phyloP scores from a whole-genome alignment of 306 rosid species.

The Macrotyloma uniflorum region DNA sequence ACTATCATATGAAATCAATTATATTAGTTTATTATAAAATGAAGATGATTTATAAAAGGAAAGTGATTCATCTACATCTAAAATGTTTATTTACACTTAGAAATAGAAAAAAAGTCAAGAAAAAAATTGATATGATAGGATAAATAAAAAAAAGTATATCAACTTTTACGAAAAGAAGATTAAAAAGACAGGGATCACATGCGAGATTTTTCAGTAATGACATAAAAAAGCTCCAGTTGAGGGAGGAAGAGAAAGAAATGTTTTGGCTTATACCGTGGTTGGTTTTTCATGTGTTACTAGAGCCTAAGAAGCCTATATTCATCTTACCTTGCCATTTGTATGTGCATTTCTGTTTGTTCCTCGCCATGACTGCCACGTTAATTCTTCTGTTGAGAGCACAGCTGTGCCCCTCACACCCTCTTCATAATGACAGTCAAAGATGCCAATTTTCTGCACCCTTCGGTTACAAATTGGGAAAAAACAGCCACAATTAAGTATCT shows the following conservation, averaged over 20 bases:
- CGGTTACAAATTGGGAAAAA: neutral
- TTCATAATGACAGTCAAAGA: slow-evolving; percentile 50
- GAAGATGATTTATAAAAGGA: neutral
- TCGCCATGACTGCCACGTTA: slow-evolving; percentile 55
- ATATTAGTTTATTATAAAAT: too few species aligned
- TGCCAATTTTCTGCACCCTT: neutral
- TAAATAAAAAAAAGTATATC: too few species aligned
- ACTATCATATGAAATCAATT: too few species aligned
- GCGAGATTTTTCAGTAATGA: neutral
- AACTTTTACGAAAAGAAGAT: too few species aligned
- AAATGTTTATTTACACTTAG: too few species aligned
- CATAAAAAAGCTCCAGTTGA: neutral
- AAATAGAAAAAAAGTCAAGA: too few species aligned
- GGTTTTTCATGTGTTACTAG: slow-evolving; percentile 25
- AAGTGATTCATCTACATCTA: too few species aligned
- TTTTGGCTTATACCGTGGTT: slow-evolving; percentile 4
- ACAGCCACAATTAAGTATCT: neutral
- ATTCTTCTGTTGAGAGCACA: slow-evolving; percentile 30
- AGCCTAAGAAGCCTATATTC: slow-evolving; percentile 6
- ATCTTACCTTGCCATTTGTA: slow-evolving; percentile 42
- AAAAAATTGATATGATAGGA: too few species aligned
- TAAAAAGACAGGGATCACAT: neutral
- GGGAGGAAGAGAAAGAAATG: neutral
- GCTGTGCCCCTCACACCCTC: slow-evolving; percentile 29
- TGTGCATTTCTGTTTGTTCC: slow-evolving; percentile 33